phyloP scores from a whole-genome alignment of 768 basidiomycete genomes.

The Tricholoma hemisulphureum region DNA sequence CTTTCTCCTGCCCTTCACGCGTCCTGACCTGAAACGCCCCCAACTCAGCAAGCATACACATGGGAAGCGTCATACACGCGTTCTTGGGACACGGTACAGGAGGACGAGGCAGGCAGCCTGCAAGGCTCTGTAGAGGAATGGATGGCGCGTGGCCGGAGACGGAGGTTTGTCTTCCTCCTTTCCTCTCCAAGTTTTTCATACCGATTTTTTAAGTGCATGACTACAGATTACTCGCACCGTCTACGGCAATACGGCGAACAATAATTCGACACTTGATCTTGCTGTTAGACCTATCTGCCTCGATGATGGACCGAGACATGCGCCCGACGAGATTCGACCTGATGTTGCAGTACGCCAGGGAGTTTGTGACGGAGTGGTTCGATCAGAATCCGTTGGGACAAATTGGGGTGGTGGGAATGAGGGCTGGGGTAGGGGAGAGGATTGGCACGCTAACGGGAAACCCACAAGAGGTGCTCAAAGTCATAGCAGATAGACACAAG shows the following conservation, averaged over 20 bases:
- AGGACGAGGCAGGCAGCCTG: constrained; percentile 90
- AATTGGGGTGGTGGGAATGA: constrained; percentile 91
- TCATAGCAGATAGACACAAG: constrained; percentile 81
- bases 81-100: constrained; percentile 96
- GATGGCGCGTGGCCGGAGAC: constrained; percentile 80
- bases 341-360: constrained; percentile 84
- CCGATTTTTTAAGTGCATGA: constrained; percentile 1
- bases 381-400: constrained; percentile 99
- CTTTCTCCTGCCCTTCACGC: neutral
- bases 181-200: neutral
- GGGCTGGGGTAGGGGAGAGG: constrained; percentile 87
- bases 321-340: constrained; percentile 92
- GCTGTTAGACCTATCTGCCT: constrained; percentile 84
- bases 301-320: constrained; percentile 97
- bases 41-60: constrained; percentile 72
- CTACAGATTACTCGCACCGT: constrained; percentile 72
- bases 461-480: constrained; percentile 91
- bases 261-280: constrained; percentile 96
- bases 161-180: constrained; percentile 52
- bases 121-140: constrained; percentile 88
- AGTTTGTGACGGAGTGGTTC: constrained; percentile 96
- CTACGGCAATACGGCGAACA: constrained; percentile 84
- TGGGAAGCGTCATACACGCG: constrained; percentile 96
- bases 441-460: constrained; percentile 97
- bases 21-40: constrained; percentile 4